A percentile compares a stretch with the other conserved stretches of the same genome.
Conservation (phyloP, 805 yeast genomes). For the Teunomyces stri region DNA sequence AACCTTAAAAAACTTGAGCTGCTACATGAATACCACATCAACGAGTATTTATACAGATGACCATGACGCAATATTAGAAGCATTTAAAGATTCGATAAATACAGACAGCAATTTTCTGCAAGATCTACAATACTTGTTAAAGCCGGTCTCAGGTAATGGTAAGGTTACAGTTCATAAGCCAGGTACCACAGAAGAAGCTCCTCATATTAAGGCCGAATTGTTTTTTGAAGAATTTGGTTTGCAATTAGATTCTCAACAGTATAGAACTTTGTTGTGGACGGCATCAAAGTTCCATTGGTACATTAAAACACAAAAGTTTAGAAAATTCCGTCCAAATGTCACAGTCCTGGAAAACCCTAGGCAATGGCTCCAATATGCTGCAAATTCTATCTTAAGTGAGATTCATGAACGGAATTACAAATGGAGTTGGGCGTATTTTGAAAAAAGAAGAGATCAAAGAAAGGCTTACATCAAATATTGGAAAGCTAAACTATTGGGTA, state of each 20-base stretch:
- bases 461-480: constrained; percentile 64
- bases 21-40: constrained; percentile 79
- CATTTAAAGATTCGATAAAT: constrained; percentile 47
- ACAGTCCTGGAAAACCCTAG: constrained; percentile 61
- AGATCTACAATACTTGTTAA: constrained; percentile 56
- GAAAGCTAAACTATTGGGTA: constrained; percentile 53
- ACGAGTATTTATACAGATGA: constrained; percentile 38
- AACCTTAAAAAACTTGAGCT: constrained; percentile 68
- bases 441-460: constrained; percentile 69
- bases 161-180: constrained; percentile 74
- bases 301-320: constrained; percentile 70
- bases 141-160: constrained; percentile 90
- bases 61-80: constrained; percentile 46
- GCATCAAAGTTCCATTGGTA: constrained; percentile 80
- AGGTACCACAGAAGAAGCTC: constrained; percentile 65
- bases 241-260: constrained; percentile 80
- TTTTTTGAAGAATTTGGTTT: constrained; percentile 88
- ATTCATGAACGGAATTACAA: constrained; percentile 75
- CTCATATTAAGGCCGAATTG: constrained; percentile 72
- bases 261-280: constrained; percentile 75
- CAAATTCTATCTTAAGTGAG: constrained; percentile 69
- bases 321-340: constrained; percentile 62
- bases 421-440: constrained; percentile 88
- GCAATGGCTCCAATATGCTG: constrained; percentile 83
- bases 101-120: constrained; percentile 13